These are phyloP conservation scores for Wallacemonas sp. DNA, from an alignment of 208 protist species.

Conservation along the genomic window DNA sequence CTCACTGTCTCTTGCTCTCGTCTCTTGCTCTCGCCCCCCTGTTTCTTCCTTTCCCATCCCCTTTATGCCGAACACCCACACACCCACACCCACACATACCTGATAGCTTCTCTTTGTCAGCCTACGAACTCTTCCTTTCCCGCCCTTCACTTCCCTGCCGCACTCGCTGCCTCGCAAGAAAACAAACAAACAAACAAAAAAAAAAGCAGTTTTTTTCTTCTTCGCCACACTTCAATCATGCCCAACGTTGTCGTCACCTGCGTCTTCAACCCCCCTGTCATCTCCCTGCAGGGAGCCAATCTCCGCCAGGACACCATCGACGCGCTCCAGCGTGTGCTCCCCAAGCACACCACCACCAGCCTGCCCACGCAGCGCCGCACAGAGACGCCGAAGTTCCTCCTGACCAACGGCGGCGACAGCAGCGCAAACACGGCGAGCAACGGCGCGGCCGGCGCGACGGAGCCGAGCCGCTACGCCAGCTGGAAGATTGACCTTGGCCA, in stretches of 20 bases:
- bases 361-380: slow-evolving; percentile 34
- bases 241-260: slow-evolving; percentile 84
- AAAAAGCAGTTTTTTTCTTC: slow-evolving; percentile 14
- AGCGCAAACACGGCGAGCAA: slow-evolving; percentile 5
- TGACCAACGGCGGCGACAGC: slow-evolving; percentile 27
- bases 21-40: too few species aligned
- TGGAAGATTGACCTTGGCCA: slow-evolving; percentile 69
- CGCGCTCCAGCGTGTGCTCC: slow-evolving; percentile 62
- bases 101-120: too few species aligned
- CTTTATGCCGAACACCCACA: too few species aligned
- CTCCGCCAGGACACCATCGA: slow-evolving; percentile 82
- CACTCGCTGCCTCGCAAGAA: too few species aligned
- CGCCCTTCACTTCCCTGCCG: too few species aligned
- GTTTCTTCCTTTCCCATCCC: too few species aligned
- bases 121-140: too few species aligned
- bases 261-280: slow-evolving; percentile 76
- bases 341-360: slow-evolving; percentile 66
- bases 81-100: too few species aligned
- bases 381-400: slow-evolving; percentile 52
- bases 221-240: slow-evolving; percentile 35
- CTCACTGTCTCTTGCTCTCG: too few species aligned
- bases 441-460: neutral
- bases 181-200: too few species aligned
- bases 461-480: slow-evolving; percentile 48
- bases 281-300: slow-evolving; percentile 68